phyloP scores from a whole-genome alignment of 441 rosid genomes.

The Syzygium malaccense region DNA sequence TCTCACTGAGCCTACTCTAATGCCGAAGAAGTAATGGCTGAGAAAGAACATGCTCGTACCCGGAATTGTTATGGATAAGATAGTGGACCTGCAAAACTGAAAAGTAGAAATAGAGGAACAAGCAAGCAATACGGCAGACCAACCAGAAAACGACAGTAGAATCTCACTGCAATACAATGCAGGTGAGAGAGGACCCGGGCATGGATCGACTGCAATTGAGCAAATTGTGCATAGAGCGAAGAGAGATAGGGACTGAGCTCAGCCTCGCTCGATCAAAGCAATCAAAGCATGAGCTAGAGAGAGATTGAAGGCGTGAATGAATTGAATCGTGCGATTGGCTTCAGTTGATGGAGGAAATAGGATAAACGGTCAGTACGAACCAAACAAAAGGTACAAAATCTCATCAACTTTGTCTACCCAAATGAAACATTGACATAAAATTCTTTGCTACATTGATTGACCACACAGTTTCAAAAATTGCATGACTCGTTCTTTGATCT shows the following conservation, averaged over 20 bases:
- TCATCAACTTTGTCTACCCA: neutral
- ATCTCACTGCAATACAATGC: neutral
- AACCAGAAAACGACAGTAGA: neutral
- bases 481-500: neutral
- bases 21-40: too few relatives aligned
- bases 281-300: neutral
- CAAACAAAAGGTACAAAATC: neutral
- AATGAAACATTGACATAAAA: neutral
- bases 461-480: neutral
- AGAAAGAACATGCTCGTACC: too few relatives aligned
- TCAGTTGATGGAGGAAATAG: neutral
- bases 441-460: neutral
- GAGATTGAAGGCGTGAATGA: neutral
- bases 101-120: neutral
- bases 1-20: too few relatives aligned
- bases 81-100: neutral
- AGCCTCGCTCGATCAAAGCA: neutral
- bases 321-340: neutral
- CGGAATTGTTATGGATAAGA: neutral
- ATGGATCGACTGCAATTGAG: neutral
- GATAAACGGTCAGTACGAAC: neutral
- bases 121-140: neutral
- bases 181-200: neutral
- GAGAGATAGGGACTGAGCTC: neutral
- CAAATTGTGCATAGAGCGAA: neutral